Conservation (phyloP, 2,329 filamentous ascomycete species). For the Metarhizium sp. region DNA sequence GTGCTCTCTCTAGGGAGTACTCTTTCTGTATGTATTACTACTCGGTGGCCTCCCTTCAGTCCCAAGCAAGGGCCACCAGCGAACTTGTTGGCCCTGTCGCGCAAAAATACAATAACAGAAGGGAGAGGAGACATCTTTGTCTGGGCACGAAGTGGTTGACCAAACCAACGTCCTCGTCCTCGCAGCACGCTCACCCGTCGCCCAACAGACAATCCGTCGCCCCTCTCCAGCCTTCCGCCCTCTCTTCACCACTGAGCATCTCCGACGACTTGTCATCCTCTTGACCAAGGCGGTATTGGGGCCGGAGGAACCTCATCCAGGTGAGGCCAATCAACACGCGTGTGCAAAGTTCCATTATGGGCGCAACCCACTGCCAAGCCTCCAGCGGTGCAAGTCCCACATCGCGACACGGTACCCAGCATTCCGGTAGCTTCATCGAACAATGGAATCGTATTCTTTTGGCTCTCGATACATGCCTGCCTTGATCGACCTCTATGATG, state of each 20-base stretch:
- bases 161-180: no score
- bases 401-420: slow-evolving; percentile 6
- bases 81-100: no score
- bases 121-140: neutral
- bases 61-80: no score
- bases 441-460: neutral
- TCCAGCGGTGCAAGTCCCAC: neutral
- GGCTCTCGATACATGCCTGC: neutral
- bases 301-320: neutral
- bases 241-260: neutral
- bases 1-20: no score
- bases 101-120: neutral
- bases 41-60: no score
- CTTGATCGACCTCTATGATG: neutral
- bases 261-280: neutral
- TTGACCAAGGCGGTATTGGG: neutral
- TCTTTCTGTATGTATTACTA: no score
- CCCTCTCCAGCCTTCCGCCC: no score
- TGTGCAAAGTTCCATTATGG: slow-evolving; percentile 2
- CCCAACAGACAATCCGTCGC: neutral
- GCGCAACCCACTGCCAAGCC: neutral
- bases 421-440: slow-evolving; percentile 1
- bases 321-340: slow-evolving; percentile 4
- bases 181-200: no score
- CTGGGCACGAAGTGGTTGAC: no score